Conservation (phyloP, 495 filamentous ascomycete genomes). For the Letharia lupina region DNA sequence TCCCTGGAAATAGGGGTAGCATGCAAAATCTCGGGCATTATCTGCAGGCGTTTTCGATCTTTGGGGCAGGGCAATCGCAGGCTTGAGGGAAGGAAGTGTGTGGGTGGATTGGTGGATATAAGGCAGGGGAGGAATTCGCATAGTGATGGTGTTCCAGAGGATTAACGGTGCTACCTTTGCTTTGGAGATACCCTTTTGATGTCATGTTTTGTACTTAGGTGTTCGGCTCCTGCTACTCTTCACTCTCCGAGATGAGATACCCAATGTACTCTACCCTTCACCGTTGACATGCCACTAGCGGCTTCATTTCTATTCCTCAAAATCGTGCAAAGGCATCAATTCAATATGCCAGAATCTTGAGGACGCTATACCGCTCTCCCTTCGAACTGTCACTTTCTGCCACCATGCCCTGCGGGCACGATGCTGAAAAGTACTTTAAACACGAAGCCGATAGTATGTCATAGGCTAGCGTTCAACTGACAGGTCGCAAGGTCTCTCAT, state of each 20-base stretch:
- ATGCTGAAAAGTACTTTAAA: too few species aligned
- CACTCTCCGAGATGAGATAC: background rate
- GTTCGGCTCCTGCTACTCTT: slow-evolving; percentile 4
- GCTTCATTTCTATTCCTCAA: too few species aligned
- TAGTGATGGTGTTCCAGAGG: background rate
- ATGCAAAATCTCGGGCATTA: slow-evolving; percentile 18
- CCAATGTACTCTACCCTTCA: background rate
- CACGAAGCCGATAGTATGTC: too few species aligned
- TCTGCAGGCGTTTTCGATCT: slow-evolving; percentile 16
- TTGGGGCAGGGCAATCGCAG: slow-evolving; percentile 11
- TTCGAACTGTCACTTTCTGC: too few species aligned
- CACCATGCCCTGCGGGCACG: too few species aligned
- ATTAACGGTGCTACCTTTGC: background rate
- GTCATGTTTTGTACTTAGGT: background rate
- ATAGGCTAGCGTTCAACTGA: too few species aligned
- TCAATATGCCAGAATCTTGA: too few species aligned
- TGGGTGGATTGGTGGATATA: background rate
- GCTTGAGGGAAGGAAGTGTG: background rate
- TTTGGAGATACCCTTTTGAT: slow-evolving; percentile 13
- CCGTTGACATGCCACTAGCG: too few species aligned
- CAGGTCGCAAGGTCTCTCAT: too few species aligned
- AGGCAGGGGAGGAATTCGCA: background rate
- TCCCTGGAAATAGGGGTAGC: slow-evolving; percentile 7
- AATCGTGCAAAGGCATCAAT: too few species aligned
- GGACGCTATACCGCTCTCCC: too few species aligned